A percentile compares a stretch with the other conserved stretches of the same genome.
Conservation (phyloP, 306 rosid genomes). For the Gleditsia sinensis region DNA sequence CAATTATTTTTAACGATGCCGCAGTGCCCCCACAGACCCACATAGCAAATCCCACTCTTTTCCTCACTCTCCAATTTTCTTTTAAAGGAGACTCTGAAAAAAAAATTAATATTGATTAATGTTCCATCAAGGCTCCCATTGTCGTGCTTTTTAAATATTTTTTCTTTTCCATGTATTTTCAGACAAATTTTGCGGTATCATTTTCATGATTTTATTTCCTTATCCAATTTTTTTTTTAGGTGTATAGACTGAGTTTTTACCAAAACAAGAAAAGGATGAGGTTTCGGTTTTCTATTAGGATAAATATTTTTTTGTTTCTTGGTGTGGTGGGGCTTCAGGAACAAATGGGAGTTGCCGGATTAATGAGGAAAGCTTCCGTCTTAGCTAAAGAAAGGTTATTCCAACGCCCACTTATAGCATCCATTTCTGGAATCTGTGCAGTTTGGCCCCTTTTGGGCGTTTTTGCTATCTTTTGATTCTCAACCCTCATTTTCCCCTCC, state of each 20-base stretch:
- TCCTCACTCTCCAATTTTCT: too few relatives aligned
- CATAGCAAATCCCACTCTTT: too few relatives aligned
- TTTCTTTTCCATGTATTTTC: too few relatives aligned
- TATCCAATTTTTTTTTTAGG: constrained; percentile 6
- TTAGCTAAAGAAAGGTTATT: not conserved
- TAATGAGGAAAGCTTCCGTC: constrained; percentile 38
- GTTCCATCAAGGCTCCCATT: too few relatives aligned
- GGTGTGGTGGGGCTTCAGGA: constrained; percentile 34
- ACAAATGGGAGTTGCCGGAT: constrained; percentile 36
- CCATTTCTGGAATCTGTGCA: too few relatives aligned
- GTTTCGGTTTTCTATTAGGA: constrained; percentile 30
- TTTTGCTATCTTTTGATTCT: not conserved
- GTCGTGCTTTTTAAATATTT: too few relatives aligned
- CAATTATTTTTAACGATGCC: too few relatives aligned
- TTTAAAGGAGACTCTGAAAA: too few relatives aligned
- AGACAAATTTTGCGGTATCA: too few relatives aligned
- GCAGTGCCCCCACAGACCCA: too few relatives aligned
- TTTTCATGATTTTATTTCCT: too few relatives aligned
- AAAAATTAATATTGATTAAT: too few relatives aligned
- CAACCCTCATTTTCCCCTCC: not conserved
- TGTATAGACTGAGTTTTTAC: constrained; percentile 36
- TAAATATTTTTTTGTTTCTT: constrained; percentile 36
- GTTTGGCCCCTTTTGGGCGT: constrained; percentile 31
- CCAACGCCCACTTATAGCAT: not conserved
- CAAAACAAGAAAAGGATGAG: constrained; percentile 57